Base-by-base conservation (phyloP, 257 asterid species). In the Rhazya stricta region DNA sequence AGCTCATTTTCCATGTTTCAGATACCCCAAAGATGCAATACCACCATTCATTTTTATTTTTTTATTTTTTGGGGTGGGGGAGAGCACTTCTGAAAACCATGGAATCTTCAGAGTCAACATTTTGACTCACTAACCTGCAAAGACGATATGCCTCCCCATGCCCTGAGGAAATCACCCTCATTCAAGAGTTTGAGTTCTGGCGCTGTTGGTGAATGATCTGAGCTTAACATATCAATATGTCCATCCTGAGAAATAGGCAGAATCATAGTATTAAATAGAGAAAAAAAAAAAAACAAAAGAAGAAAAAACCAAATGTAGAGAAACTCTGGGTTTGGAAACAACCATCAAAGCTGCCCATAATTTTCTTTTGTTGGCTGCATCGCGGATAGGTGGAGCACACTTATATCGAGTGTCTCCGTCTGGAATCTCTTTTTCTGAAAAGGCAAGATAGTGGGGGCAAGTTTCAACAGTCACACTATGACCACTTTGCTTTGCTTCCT, bases 111-210 rank as follows among this genome's bases (percentile, higher is more conserved):
- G 19, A 13, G 53, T 8, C 36, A 51, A n/a, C 45, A 3, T 39
- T 29, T 37, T 67, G 29, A 32, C 56, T 58, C 42, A n/a, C 66
- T 56, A 61, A 93, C 98, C 97, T 93, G 98, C 88, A 94, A 82
- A 54, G 97, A 90, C 43, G 99, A 91, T 72, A 95, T 87, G 82
- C 99, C 99, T 41, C 99, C 99, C 99, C 99, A 95, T 60, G 99
- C 99, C 83, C 77, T 88, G 42, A 92, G 88, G 85, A 95, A 95
- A 81, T 95, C 84, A 3, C 99, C 98, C 78, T 89, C 96, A 12
- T 79, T 69, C 21, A 91, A 84, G 68, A 90, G 94, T 78, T 94
- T 95, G 68, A 95, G 97, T 77, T 91, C 92, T 29, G 99, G 98
- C 72, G 46, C 90, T 7, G 98, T 75, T 12, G 99, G 99, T 23